Evolutionary conservation across 306 rosid genomes (phyloP), one percentile per base, ranked within the genome.

Genomic region (Ceratonia siliqua): DNA sequence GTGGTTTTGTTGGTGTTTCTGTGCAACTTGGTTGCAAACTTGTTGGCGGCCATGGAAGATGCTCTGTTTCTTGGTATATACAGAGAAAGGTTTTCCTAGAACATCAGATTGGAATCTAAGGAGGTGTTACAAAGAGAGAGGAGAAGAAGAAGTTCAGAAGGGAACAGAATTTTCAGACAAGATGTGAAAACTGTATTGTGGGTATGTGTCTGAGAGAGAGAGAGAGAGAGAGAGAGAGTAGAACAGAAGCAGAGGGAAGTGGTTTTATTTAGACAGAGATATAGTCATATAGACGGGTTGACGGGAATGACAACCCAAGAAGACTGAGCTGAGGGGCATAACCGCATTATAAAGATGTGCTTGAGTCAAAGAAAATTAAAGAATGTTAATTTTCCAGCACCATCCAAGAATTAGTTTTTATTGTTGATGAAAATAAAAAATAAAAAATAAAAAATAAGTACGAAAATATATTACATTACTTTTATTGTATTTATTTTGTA

Each of bases 31-130:
- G 93, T 92, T 52, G 98, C 96, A 71, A 89, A 92, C 76, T 90
- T 95, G 91, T 95, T 92, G 87, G 92, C 81, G 45, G 90, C 99
- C 99, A 95, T 95, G 85, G 85, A 70, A 79, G 91, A 48, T 72
- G 69, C 66, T 87, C 53, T 80, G 78, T 73, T 73, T 77, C 48
- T 75, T 68, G 45, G 61, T 88, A 88, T 89, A 75, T 88, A 91
- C 96, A 88, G 67, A 79, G 59, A 59, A 72, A 25, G 43, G 20
- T 7, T 73, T 57, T 3, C 18, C 54, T 17, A 21, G 49, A 67
- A 67, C 56, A 71, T 72, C 50, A 78, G 80, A 75, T 58, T 65
- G 72, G 27, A 70, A 55, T 6, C 70, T 11, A 21, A 52, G 68
- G 14, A 61, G 65, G 52, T 24, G 24, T 10, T 11, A 41, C 13